phyloP scores from a whole-genome alignment of 139 green algal genomes.

The Chlorella sp. region DNA sequence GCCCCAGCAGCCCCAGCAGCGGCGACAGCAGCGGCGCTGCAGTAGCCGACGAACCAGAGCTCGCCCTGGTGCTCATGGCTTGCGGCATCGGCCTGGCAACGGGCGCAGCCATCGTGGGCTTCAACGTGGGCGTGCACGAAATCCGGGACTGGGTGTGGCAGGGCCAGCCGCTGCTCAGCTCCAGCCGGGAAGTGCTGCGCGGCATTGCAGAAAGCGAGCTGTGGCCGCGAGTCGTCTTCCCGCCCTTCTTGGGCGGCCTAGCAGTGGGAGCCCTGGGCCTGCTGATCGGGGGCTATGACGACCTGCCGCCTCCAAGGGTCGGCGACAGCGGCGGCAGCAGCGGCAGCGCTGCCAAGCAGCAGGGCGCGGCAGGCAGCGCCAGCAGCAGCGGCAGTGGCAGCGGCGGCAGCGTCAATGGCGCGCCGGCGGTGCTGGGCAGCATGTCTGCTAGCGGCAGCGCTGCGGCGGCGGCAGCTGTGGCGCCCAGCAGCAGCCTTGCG shows the following conservation, averaged over 20 bases:
- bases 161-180: conserved; percentile 14
- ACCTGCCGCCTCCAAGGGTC: neutral
- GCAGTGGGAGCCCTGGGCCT: conserved; percentile 33
- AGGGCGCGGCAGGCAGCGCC: neutral
- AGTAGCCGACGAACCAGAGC: conserved; percentile 48
- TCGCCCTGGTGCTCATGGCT: conserved; percentile 53
- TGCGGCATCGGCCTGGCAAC: conserved; percentile 56
- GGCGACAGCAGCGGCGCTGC: too few relatives aligned
- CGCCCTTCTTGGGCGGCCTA: conserved; percentile 37
- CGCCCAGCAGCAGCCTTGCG: neutral
- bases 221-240: conserved; percentile 38
- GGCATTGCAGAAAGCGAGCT: conserved; percentile 27
- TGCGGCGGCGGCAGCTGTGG: neutral
- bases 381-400: neutral
- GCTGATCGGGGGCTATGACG: conserved; percentile 13
- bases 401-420: neutral
- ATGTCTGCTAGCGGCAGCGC: neutral
- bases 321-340: neutral
- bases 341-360: neutral
- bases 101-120: conserved; percentile 57
- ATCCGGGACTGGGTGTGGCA: conserved; percentile 49
- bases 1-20: too few relatives aligned
- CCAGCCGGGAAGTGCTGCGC: conserved; percentile 15
- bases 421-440: neutral
- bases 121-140: conserved; percentile 58